Evolutionary conservation across 768 basidiomycete genomes (phyloP).

Genomic region (Suillus lakei): DNA sequence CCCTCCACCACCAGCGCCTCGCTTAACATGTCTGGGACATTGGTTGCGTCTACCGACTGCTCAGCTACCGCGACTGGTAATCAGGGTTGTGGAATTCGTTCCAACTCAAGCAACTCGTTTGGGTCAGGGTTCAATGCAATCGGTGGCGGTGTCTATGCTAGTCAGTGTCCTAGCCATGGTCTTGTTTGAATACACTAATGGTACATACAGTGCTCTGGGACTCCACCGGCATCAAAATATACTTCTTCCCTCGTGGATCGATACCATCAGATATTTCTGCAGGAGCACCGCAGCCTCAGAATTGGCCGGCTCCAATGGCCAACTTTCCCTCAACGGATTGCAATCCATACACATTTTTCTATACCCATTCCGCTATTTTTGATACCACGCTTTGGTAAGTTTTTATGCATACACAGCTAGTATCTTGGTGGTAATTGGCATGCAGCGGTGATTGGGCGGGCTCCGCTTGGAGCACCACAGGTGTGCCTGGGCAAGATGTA

Average conservation of each 20-base stretch:
- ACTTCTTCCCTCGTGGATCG: constrained; percentile 76
- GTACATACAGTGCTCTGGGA: constrained; percentile 71
- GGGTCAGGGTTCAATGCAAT: constrained; percentile 87
- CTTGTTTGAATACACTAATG: constrained; percentile 19
- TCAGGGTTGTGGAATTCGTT: constrained; percentile 82
- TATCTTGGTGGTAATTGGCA: constrained; percentile 10
- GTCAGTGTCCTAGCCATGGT: constrained; percentile 49
- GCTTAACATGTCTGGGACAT: constrained; percentile 61
- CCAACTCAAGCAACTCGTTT: constrained; percentile 63
- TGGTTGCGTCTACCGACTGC: constrained; percentile 77
- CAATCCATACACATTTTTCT: constrained; percentile 80
- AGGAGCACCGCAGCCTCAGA: constrained; percentile 72
- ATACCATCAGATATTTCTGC: constrained; percentile 79
- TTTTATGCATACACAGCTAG: constrained; percentile 12
- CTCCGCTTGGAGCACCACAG: constrained; percentile 71
- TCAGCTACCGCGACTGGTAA: constrained; percentile 72
- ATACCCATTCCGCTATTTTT: constrained; percentile 77
- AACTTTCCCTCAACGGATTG: constrained; percentile 79
- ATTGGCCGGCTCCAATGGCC: constrained; percentile 81
- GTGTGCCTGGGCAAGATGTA: constrained; percentile 83
- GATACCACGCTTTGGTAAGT: constrained; percentile 83
- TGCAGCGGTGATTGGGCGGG: constrained; percentile 89
- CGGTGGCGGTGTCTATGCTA: constrained; percentile 89
- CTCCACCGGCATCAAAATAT: constrained; percentile 73
- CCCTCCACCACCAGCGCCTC: constrained; percentile 48